Base-by-base conservation (phyloP, 768 basidiomycete species). In the Multifurca ochricompacta region DNA sequence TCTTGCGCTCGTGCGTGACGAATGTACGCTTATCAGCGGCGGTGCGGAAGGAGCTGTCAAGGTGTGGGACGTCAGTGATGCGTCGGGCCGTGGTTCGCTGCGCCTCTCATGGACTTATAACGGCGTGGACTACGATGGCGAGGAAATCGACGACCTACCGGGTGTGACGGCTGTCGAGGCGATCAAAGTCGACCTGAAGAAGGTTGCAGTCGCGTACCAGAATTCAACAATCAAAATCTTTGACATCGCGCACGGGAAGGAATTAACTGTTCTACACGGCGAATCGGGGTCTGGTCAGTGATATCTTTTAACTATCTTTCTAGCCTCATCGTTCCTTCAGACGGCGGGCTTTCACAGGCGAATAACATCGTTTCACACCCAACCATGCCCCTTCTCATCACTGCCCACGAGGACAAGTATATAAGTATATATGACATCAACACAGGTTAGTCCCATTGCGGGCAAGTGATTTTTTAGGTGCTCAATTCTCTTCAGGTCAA, bases 381-480 rank as follows among this genome's bases (percentile, higher is more conserved):
- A 7, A 92, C 89, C 2, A 83, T 91, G 79, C 80, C 89, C 5
- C 72, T 94, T 21, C 78, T 98, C 36, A 82, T 95, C 5, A 87
- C 90, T 23, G 96, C 83, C 0, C 89, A 94, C 66, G 95, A 97
- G 70, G 94, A 97, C 73, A 94, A 91, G 63, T 84, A 82, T 64
- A 89, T 98, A 63, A 79, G 91, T 31, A 80, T 98, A 40, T 96
- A 89, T 69, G 91, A 96, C 68, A 77, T 89, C 47, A 70, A 72
- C 30, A 87, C 87, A 59, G 90, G 91, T 91, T 53, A 55, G 83
- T 68, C 37, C 28, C 31, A 18, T 27, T 30, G 7, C 13, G 31
- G 50, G 34, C 43, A 21, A 56, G 31, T 36, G n/a, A 44, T 13
- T 13, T 21, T 32, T 31, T 34, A 31, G 6, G 23, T 41, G 11